Base-by-base conservation (phyloP, 2,329 filamentous ascomycete species). In the Thermomyces lanuginosus region DNA sequence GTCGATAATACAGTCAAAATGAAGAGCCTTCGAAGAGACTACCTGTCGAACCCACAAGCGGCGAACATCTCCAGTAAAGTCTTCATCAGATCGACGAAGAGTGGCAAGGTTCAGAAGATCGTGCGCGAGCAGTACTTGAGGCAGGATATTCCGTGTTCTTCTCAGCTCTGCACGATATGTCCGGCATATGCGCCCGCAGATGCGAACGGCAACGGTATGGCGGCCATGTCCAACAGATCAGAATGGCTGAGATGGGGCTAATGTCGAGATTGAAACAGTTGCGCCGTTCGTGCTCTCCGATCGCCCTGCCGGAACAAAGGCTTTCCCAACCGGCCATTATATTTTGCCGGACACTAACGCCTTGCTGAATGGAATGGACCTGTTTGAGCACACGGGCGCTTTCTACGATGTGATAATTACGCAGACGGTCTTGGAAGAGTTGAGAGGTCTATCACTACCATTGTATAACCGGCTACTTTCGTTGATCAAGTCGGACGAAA, bases 41-140 rank as follows among this genome's bases (percentile, higher is more conserved):
- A 60, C 48, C 43, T 59, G 26, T 55, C 61, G 9, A 66, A 70
- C 35, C 59, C 61, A 4, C 55, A 60, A 30, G 66, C 73, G 16
- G 63, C 75, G 24, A 92, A 78, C 47, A 76, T 95, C 38, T 86
- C 83, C 16, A 93, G 78, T 68, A 98, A 95, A 60, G 73, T 91
- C 43, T 98, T 91, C 49, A 80, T 98, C 37, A 72, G 89, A 34
- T 93, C 89, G 14, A 92, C 86, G 24, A 84, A 81, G 56, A 89
- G 74, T 54, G 89, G 89, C 55, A 93, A 93, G 61, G 86, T 95
- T 33, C 89, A 95, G 55, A 98, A 98, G 65, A 91, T 98, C 46
- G 89, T 98, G 39, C 74, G 84, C 45, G 89, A 98, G 61, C 68
- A 95, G 36, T 98, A 98, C 56, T 66, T 98, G 35, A 73, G 89